Evolutionary conservation across 371 early-diverging fungal genomes (phyloP).

Genomic region (Globomyces sp.): DNA sequence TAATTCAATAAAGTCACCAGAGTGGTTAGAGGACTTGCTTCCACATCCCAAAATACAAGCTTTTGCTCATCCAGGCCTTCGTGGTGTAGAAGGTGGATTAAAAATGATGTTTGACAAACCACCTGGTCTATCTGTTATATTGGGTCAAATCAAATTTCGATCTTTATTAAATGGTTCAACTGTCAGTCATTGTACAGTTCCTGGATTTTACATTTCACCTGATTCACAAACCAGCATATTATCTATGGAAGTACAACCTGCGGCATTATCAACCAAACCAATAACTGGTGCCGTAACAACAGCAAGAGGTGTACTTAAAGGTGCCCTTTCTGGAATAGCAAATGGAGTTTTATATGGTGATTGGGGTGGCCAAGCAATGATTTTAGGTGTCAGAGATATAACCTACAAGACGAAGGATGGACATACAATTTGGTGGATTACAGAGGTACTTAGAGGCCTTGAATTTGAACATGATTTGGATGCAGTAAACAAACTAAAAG

Average conservation of each 20-base stretch:
- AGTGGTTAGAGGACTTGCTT: conserved; percentile 8
- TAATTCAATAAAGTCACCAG: neutral
- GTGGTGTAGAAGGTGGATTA: conserved; percentile 16
- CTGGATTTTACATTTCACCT: conserved; percentile 12
- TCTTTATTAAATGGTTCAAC: conserved; percentile 13
- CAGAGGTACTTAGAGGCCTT: conserved; percentile 11
- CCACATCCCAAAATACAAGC: conserved; percentile 13
- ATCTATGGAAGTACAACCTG: conserved; percentile 15
- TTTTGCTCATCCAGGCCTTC: conserved; percentile 9
- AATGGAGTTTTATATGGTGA: conserved; percentile 23
- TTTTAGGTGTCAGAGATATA: conserved; percentile 14
- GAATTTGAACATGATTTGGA: conserved; percentile 21
- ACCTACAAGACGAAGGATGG: conserved; percentile 17
- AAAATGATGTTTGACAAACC: conserved; percentile 11
- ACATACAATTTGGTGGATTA: conserved; percentile 12
- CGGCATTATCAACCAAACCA: conserved; percentile 10
- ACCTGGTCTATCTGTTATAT: conserved; percentile 12
- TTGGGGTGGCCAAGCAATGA: conserved; percentile 18
- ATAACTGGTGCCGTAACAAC: conserved; percentile 16
- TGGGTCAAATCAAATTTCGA: conserved; percentile 12
- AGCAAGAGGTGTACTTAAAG: conserved; percentile 19
- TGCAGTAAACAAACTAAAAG: conserved; percentile 20
- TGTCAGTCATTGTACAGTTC: conserved; percentile 6
- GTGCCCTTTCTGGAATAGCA: conserved; percentile 15
- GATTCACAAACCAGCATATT: neutral